These are phyloP conservation scores for Mortierella sp. DNA, from an alignment of 371 early-diverging fungal species.

Conservation along the genomic window DNA sequence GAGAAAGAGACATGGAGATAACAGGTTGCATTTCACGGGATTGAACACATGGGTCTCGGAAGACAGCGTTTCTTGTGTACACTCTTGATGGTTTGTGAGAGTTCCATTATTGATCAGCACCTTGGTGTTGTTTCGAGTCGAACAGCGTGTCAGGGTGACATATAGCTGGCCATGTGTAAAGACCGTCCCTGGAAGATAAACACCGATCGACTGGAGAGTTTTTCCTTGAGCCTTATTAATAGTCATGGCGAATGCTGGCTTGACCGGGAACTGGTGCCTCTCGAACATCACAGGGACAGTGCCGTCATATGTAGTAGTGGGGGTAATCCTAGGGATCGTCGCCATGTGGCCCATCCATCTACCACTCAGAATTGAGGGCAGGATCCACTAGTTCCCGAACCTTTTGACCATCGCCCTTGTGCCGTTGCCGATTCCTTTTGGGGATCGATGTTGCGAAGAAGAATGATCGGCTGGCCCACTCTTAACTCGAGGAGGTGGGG, in stretches of 20 bases:
- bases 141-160: neutral
- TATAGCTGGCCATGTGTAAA: constrained; percentile 32
- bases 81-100: neutral
- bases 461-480: neutral
- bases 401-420: neutral
- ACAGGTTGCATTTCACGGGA: no score
- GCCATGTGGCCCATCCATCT: neutral
- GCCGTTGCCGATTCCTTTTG: neutral
- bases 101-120: neutral
- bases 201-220: constrained; percentile 21
- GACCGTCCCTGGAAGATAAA: constrained; percentile 24
- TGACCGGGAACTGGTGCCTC: neutral
- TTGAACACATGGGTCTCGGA: no score
- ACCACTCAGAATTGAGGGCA: neutral
- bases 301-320: neutral
- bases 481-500: no score
- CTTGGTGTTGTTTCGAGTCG: neutral
- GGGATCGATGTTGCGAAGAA: neutral
- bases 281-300: neutral
- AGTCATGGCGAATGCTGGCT: constrained; percentile 40
- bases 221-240: constrained; percentile 53
- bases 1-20: no score
- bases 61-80: neutral
- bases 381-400: no score
- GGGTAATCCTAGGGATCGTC: neutral